phyloP scores from a whole-genome alignment of 768 basidiomycete genomes.

The Multifurca ochricompacta region DNA sequence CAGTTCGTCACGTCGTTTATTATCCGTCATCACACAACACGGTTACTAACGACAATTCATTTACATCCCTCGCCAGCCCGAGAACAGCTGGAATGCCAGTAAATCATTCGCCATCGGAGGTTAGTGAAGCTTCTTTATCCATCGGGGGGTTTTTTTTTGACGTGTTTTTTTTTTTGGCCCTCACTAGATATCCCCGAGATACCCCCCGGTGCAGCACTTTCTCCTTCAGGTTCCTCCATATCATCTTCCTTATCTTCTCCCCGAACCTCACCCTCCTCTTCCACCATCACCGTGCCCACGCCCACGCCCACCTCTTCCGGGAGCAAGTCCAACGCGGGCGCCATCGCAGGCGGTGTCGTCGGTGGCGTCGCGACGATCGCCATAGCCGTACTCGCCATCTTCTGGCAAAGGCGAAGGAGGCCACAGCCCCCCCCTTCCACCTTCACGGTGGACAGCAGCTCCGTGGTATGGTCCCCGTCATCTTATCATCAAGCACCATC shows the following conservation, averaged over 20 bases:
- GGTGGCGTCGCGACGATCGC: not conserved
- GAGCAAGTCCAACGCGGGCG: not conserved
- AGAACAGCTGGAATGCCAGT: not conserved
- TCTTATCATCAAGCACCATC: no score
- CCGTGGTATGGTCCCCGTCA: no score
- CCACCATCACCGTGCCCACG: not conserved
- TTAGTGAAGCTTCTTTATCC: not conserved
- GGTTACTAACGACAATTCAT: no score
- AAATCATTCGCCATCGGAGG: not conserved
- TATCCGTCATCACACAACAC: not conserved
- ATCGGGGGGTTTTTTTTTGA: no score
- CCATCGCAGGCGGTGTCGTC: not conserved
- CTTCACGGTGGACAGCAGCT: not conserved
- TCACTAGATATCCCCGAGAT: not conserved
- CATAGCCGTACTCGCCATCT: not conserved
- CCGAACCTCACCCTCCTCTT: not conserved
- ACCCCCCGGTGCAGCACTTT: not conserved
- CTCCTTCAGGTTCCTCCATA: not conserved
- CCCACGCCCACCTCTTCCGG: not conserved
- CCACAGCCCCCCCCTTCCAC: not conserved
- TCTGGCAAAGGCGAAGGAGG: not conserved
- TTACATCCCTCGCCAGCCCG: not conserved
- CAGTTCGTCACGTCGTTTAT: constrained; percentile 1
- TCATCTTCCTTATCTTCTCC: not conserved
- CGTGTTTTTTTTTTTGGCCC: not conserved